Percentiles rank a stretch among this genome's conserved stretches.
Conservation (phyloP, 1,284 basidiomycete species). For the Tilletia walkeri region DNA sequence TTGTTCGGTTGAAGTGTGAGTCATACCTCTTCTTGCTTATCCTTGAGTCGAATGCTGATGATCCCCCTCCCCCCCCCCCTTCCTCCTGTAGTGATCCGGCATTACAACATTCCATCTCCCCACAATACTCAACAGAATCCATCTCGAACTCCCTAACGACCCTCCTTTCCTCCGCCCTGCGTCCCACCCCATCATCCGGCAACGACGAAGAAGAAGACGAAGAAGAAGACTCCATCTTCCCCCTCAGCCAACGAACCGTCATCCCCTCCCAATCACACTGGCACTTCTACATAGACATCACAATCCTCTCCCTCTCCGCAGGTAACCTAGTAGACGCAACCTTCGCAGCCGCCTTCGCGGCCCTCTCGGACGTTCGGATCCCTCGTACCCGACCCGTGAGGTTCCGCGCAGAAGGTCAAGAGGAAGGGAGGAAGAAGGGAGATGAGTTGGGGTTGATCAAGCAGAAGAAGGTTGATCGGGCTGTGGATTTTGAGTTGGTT, state of each 20-base stretch:
- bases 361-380: conserved; percentile 42
- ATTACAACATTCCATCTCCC: conserved; percentile 1
- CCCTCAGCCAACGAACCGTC: neutral
- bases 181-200: neutral
- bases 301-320: conserved; percentile 43
- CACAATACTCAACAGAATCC: conserved; percentile 1
- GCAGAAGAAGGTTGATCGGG: conserved; percentile 33
- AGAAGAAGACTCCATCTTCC: conserved; percentile 1
- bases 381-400: conserved; percentile 42
- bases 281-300: conserved; percentile 45
- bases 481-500: conserved; percentile 42
- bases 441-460: conserved; percentile 32
- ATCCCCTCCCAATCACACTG: conserved; percentile 26
- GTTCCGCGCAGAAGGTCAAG: conserved; percentile 35
- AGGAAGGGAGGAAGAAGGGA: conserved; percentile 9
- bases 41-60: conserved; percentile 27
- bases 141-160: conserved; percentile 15
- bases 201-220: neutral
- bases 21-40: neutral
- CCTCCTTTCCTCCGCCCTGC: conserved; percentile 14
- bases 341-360: conserved; percentile 44
- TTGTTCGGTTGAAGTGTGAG: conserved; percentile 16
- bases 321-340: conserved; percentile 48
- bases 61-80: conserved; percentile 12
- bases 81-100: conserved; percentile 22